phyloP scores from a whole-genome alignment of 2,329 filamentous ascomycete species.

The Penicillium verrucosum region DNA sequence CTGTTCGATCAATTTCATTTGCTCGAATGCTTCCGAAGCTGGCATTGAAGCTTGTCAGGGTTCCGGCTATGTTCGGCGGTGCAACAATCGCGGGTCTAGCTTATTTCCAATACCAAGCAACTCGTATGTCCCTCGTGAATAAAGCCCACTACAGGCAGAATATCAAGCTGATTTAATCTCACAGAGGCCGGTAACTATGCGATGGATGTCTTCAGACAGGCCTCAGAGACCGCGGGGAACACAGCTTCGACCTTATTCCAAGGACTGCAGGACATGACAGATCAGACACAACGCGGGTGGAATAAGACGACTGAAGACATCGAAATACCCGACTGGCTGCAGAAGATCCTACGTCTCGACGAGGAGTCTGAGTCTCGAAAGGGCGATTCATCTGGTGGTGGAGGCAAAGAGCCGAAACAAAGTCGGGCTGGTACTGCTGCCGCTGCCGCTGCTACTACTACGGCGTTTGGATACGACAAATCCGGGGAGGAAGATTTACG shows the following conservation, averaged over 20 bases:
- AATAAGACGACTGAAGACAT: slow-evolving; percentile 76
- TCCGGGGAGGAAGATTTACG: slow-evolving; percentile 60
- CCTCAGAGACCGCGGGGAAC: slow-evolving; percentile 66
- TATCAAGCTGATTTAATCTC: slow-evolving; percentile 2
- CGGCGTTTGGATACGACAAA: slow-evolving; percentile 74
- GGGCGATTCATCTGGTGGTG: slow-evolving; percentile 43
- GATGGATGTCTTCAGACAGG: slow-evolving; percentile 69
- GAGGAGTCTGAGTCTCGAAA: slow-evolving; percentile 56
- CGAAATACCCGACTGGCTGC: slow-evolving; percentile 73
- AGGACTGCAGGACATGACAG: slow-evolving; percentile 69
- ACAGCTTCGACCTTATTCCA: slow-evolving; percentile 69
- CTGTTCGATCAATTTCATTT: slow-evolving; percentile 64
- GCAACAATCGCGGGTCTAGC: slow-evolving; percentile 81
- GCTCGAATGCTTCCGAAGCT: slow-evolving; percentile 74
- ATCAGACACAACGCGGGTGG: slow-evolving; percentile 78
- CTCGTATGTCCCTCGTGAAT: slow-evolving; percentile 57
- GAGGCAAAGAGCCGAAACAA: slow-evolving; percentile 54
- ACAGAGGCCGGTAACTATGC: slow-evolving; percentile 72
- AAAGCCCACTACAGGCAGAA: neutral
- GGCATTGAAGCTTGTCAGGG: slow-evolving; percentile 79
- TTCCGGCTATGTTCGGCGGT: slow-evolving; percentile 89
- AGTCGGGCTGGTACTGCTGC: slow-evolving; percentile 54
- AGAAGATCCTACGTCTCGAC: slow-evolving; percentile 64
- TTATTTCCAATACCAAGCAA: slow-evolving; percentile 94
- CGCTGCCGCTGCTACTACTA: slow-evolving; percentile 68